Evolutionary conservation across 2,329 filamentous ascomycete species (phyloP), one percentile per base, ranked within the genome.

Genomic region (Ampelomyces quisqualis): DNA sequence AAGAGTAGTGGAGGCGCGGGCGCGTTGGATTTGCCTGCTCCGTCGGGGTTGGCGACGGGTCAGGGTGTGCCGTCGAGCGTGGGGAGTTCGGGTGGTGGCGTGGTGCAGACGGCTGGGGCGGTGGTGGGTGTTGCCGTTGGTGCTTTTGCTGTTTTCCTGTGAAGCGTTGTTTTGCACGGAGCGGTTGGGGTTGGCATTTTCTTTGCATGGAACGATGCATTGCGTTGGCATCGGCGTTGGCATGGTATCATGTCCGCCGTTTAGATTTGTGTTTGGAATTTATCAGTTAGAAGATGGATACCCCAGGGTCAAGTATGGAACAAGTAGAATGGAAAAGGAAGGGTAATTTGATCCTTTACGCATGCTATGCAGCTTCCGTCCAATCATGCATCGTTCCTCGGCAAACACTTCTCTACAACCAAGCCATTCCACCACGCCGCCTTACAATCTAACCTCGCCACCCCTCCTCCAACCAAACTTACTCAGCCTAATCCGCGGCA

Each of bases 401-500:
- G 10, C 5, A 26, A n/a, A 26, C 23, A 26, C 4, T 11, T 26
- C 23, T 26, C 23, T 26, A 4, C 23, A 26, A 11, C 4, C 23
- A 5, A 26, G 5, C 18, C 18, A 20, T 15, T 22, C 9, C 7
- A 34, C 10, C 13, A 15, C 15, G 10, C 28, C 13, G 10, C 28
- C n/a, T 17, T 13, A 34, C 31, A 23, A 34, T n/a, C 31, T 34
- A 10, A 21, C 31, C 31, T 34, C 7, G 2, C 18, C 31, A 11
- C 18, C 45, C 23, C 36, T 50, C 39, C 39, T 61, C 53, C 49
- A 60, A 1, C 88, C 88, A 43, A 96, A 74, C 75, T 97, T 97
- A 48, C 81, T 78, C 72, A 85, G 81, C 74, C 89, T 87, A 47
- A 96, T 82, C 49, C 91, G 79, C 6, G 90, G 85, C 43, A 86